Base-by-base conservation (phyloP, 2,329 filamentous ascomycete genomes). In the Amauroascus niger region DNA sequence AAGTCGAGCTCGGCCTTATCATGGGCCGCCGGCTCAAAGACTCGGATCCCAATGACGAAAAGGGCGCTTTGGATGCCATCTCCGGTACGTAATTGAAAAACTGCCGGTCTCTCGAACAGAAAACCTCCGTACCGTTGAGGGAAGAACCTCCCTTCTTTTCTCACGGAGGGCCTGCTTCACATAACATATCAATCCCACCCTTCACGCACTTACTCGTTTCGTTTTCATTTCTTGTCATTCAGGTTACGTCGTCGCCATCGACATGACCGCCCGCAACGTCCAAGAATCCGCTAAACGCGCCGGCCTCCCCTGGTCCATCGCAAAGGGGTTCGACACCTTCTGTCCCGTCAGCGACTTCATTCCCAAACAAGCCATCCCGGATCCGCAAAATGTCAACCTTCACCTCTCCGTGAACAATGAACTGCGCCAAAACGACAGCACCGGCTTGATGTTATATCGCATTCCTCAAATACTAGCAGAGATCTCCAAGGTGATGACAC, bases 251-350 rank as follows among this genome's bases (percentile, higher is more conserved):
- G 78, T 97, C 45, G 83, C 87, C 62, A 96, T 98, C 64, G 93
- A 98, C 73, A 94, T 98, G 88, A 98, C 93, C 8, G 93, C 87
- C 0, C 86, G 93, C 60, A 97, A 97, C 71, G 81, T 88, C 6
- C 93, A 98, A 73, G 87, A 95, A 63, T 89, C 96, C 74, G 91
- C 91, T 60, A 98, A 97, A 81, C 88, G 86, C 74, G 95, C 93
- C 77, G 89, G 93, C 33, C 82, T 97, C 14, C 93, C 93, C 6
- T 98, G 93, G 93, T 83, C 84, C 64, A 96, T 96, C 61, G 86
- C 88, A 62, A 98, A 98, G 76, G 93, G 93, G 45, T 98, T 97
- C 68, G 93, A 98, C 70, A 97, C 93, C 2, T 98, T 98, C 76
- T 78, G 95, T 49, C 93, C 93, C 55, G 79, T 98, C 65, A 88